Evolutionary conservation across 2,329 filamentous ascomycete species (phyloP).

Genomic region (Macrophomina pseudophaseolina): DNA sequence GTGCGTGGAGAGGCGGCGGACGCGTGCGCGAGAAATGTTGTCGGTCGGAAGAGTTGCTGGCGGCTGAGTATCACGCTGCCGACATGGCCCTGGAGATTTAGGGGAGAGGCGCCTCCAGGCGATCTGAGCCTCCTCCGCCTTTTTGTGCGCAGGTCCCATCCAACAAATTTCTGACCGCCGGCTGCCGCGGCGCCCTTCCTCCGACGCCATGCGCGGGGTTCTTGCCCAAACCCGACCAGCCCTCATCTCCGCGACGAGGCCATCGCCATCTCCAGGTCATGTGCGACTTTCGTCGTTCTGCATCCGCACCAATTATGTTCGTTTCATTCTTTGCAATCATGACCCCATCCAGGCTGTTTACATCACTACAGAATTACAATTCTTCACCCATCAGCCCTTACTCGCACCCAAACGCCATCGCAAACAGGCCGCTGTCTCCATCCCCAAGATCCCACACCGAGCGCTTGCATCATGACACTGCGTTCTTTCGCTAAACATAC

Average conservation of each 20-base stretch:
- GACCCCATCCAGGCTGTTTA: not conserved
- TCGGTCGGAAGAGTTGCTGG: not conserved
- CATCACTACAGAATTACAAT: not conserved
- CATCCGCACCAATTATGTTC: not conserved
- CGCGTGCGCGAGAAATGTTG: not conserved
- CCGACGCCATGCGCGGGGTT: not conserved
- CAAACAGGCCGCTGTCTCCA: not conserved
- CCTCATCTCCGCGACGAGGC: constrained; percentile 14
- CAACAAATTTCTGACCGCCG: not conserved
- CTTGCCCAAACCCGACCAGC: not conserved
- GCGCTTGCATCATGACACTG: not conserved
- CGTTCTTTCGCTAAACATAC: not conserved
- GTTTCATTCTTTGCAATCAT: not conserved
- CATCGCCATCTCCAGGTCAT: not conserved
- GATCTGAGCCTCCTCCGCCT: constrained; percentile 24
- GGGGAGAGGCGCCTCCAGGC: constrained; percentile 6
- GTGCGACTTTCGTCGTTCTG: not conserved
- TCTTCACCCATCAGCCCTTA: not conserved
- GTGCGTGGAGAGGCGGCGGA: not conserved
- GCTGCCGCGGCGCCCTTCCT: not conserved
- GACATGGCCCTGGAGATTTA: constrained; percentile 19
- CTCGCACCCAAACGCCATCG: not conserved
- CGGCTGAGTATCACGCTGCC: constrained; percentile 5
- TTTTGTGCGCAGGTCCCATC: constrained; percentile 9
- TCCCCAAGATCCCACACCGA: not conserved